phyloP scores from a whole-genome alignment of 495 filamentous ascomycete genomes.

The Lasiosphaeriaceae sp. region DNA sequence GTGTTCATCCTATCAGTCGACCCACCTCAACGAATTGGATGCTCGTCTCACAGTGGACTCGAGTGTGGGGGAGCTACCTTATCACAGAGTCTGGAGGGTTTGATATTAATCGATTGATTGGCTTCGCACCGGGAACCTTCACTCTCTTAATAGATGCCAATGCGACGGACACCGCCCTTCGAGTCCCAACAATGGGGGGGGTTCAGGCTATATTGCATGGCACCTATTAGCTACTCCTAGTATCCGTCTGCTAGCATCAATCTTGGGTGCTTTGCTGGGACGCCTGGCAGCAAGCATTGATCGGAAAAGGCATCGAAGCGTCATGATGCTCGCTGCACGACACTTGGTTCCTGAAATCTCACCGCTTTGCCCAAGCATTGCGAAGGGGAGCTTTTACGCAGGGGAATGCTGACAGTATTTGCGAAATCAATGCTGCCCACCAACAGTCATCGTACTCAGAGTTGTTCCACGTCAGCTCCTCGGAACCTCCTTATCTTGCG shows the following conservation, averaged over 20 bases:
- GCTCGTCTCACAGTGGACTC: background rate
- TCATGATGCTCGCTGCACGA: background rate
- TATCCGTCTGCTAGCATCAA: too few relatives aligned
- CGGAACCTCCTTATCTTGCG: too few relatives aligned
- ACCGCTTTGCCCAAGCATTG: background rate
- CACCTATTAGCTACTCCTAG: conserved; percentile 12
- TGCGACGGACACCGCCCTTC: conserved; percentile 12
- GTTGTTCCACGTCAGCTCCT: too few relatives aligned
- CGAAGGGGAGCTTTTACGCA: background rate
- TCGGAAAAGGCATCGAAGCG: background rate
- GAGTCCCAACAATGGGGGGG: conserved; percentile 9
- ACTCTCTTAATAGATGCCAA: conserved; percentile 8
- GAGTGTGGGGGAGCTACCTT: conserved; percentile 21
- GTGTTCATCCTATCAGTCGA: conserved; percentile 21
- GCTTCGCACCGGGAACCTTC: conserved; percentile 22
- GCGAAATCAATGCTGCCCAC: background rate
- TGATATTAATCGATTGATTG: conserved; percentile 32
- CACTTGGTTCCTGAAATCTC: background rate
- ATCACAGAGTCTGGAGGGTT: conserved; percentile 17
- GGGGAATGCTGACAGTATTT: background rate
- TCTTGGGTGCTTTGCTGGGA: background rate
- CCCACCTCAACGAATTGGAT: conserved; percentile 14
- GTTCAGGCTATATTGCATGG: conserved; percentile 23
- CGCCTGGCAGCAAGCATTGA: background rate
- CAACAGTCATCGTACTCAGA: too few relatives aligned